phyloP scores from a whole-genome alignment of 2,329 filamentous ascomycete genomes.

The Ceratocystis huliohia region DNA sequence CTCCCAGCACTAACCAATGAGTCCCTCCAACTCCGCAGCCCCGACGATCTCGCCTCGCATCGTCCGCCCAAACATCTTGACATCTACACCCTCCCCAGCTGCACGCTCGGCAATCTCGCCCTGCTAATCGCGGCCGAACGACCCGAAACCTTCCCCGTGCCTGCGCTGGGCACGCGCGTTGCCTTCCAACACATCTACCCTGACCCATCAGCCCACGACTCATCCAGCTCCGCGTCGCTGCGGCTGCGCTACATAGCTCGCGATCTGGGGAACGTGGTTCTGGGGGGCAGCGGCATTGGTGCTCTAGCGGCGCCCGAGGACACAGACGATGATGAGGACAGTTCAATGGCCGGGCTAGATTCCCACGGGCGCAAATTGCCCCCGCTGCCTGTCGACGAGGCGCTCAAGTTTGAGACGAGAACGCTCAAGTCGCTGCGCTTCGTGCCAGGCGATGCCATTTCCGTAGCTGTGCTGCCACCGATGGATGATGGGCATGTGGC shows the following conservation, averaged over 20 bases:
- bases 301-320: conserved; percentile 26
- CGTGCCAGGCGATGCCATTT: conserved; percentile 79
- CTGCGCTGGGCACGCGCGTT: conserved; percentile 70
- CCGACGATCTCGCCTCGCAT: conserved; percentile 54
- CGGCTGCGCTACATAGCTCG: conserved; percentile 55
- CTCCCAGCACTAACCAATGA: neutral
- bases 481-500: conserved; percentile 61
- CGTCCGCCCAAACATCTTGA: conserved; percentile 54
- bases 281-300: conserved; percentile 47
- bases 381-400: conserved; percentile 27
- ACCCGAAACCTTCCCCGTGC: conserved; percentile 56
- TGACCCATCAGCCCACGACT: conserved; percentile 41
- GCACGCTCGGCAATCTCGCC: conserved; percentile 68
- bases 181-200: conserved; percentile 78
- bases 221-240: conserved; percentile 9
- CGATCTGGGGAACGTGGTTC: conserved; percentile 70
- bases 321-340: conserved; percentile 27
- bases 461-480: conserved; percentile 68
- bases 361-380: conserved; percentile 63
- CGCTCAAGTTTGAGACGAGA: conserved; percentile 51
- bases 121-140: conserved; percentile 57
- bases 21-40: conserved; percentile 33
- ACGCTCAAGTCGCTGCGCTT: conserved; percentile 67
- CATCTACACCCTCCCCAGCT: conserved; percentile 77
- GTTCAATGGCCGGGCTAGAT: conserved; percentile 47